phyloP scores from a whole-genome alignment of 805 yeast genomes.

The Saccharomycopsis olivae region DNA sequence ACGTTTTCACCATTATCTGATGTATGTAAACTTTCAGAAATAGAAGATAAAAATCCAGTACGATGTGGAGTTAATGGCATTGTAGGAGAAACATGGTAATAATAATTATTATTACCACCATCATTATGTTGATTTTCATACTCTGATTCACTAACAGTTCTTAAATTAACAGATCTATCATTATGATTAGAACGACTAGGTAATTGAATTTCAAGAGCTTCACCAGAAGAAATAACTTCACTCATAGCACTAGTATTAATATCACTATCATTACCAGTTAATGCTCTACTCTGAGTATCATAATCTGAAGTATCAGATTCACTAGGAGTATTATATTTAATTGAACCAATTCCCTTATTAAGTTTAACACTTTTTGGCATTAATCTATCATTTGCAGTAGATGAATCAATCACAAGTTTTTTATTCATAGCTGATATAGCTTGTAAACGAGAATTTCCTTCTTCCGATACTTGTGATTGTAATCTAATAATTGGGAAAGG shows the following conservation, averaged over 20 bases:
- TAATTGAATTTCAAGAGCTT: constrained; percentile 7
- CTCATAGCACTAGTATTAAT: constrained; percentile 1
- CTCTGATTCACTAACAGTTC: too few relatives aligned
- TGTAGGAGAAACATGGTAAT: constrained; percentile 3
- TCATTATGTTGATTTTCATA: too few relatives aligned
- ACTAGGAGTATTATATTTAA: background rate
- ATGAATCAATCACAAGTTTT: too few relatives aligned
- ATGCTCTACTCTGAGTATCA: background rate
- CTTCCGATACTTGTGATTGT: too few relatives aligned
- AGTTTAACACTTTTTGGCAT: too few relatives aligned
- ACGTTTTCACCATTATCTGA: too few relatives aligned
- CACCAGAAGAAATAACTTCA: constrained; percentile 5
- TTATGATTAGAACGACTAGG: background rate
- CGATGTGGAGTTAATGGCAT: constrained; percentile 10
- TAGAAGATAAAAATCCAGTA: constrained; percentile 8
- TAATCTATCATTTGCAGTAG: too few relatives aligned
- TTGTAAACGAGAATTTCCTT: too few relatives aligned
- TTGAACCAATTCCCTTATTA: background rate
- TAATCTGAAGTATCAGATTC: background rate
- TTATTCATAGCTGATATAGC: too few relatives aligned
- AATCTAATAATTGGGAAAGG: too few relatives aligned
- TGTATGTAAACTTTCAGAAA: too few relatives aligned
- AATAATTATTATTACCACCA: background rate
- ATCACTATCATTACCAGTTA: background rate
- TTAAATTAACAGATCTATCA: too few relatives aligned